A percentile compares a stretch with the other conserved stretches of the same genome.
Conservation (phyloP, 768 basidiomycete genomes). For the Podaxis mareebaensis region DNA sequence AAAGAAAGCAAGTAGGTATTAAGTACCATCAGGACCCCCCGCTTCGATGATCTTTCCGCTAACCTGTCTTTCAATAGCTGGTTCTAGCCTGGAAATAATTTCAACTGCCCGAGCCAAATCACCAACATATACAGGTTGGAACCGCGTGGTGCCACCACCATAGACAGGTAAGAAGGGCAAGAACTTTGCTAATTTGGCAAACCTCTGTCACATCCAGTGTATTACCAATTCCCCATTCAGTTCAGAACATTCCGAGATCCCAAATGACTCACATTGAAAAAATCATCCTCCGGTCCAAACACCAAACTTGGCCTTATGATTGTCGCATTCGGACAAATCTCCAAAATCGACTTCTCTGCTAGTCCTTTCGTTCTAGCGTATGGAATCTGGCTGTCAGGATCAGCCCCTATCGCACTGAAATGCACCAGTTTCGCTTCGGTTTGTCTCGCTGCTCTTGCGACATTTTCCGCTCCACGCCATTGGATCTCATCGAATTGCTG, state of each 20-base stretch:
- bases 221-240: neutral
- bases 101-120: conserved; percentile 67
- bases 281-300: conserved; percentile 76
- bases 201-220: conserved; percentile 43
- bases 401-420: conserved; percentile 77
- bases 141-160: conserved; percentile 62
- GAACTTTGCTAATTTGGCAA: conserved; percentile 57
- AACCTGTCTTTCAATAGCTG: conserved; percentile 41
- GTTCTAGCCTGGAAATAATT: conserved; percentile 49
- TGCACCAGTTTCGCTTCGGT: conserved; percentile 62
- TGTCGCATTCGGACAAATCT: conserved; percentile 49
- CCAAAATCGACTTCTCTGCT: conserved; percentile 57
- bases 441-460: conserved; percentile 53
- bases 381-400: conserved; percentile 53
- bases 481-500: conserved; percentile 63
- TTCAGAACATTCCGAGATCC: conserved; percentile 24
- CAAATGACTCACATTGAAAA: conserved; percentile 59
- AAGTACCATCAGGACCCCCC: conserved; percentile 38
- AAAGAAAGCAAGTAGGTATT: neutral
- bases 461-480: conserved; percentile 65
- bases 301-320: conserved; percentile 72
- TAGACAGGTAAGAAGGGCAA: conserved; percentile 79
- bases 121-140: conserved; percentile 74
- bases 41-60: conserved; percentile 52
- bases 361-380: conserved; percentile 65